phyloP scores from a whole-genome alignment of 331 rosid species.

The Pyrus hybrid region DNA sequence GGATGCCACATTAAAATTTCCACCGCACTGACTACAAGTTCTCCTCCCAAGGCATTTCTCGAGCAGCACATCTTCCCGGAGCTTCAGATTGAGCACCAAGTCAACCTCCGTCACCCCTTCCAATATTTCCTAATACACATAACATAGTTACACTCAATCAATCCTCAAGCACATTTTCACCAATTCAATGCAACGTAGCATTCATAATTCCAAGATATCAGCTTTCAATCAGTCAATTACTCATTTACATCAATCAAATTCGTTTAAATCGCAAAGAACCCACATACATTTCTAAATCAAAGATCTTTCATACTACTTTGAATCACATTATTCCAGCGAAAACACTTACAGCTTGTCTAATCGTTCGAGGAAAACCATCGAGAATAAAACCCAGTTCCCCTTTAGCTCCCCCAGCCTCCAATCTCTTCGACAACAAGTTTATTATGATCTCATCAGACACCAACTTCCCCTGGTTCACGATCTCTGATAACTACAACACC shows the following conservation, averaged over 20 bases:
- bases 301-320: neutral
- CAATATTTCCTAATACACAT: slow-evolving; percentile 64
- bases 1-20: slow-evolving; percentile 74
- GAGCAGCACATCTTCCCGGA: slow-evolving; percentile 75
- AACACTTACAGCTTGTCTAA: slow-evolving; percentile 81
- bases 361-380: slow-evolving; percentile 92
- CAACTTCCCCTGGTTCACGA: slow-evolving; percentile 83
- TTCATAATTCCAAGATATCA: neutral
- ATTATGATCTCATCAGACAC: slow-evolving; percentile 88
- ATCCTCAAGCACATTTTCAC: neutral
- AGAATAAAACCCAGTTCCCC: slow-evolving; percentile 84
- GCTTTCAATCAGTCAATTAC: neutral
- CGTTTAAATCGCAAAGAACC: neutral
- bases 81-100: slow-evolving; percentile 82
- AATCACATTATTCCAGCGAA: slow-evolving; percentile 2
- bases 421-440: slow-evolving; percentile 73
- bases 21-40: slow-evolving; percentile 80
- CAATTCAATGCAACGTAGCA: neutral
- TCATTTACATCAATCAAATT: neutral
- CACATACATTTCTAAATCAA: neutral
- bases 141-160: neutral
- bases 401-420: slow-evolving; percentile 58
- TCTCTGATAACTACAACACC: slow-evolving; percentile 61
- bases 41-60: slow-evolving; percentile 94
- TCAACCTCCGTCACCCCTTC: slow-evolving; percentile 74